Percentiles rank a stretch among this genome's conserved stretches.
These are phyloP conservation scores for Kokia cookei DNA, from an alignment of 441 rosid species.

Conservation along the genomic window DNA sequence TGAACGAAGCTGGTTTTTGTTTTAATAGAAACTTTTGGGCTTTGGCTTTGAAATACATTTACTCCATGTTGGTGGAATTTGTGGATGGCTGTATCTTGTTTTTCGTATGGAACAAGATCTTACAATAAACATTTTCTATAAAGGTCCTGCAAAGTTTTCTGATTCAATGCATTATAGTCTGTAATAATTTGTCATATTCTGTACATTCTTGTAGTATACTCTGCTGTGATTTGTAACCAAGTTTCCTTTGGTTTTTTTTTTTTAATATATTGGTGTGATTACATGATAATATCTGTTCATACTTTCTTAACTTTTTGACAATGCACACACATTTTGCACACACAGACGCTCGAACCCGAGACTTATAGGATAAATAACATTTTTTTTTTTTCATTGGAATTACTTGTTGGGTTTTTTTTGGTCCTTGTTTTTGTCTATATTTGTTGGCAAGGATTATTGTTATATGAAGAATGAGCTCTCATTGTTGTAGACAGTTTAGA, in stretches of 20 bases:
- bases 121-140: not conserved
- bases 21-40: not conserved
- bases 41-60: not conserved
- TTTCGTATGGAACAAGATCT: not conserved
- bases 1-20: not conserved
- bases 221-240: not conserved
- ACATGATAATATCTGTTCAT: too few species aligned
- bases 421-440: not conserved
- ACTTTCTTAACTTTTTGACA: too few species aligned
- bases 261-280: too few species aligned
- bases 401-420: too few species aligned
- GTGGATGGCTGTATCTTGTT: not conserved
- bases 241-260: not conserved
- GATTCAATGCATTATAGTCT: not conserved
- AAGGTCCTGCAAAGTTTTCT: not conserved
- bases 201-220: not conserved
- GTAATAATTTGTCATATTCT: not conserved
- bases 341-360: too few species aligned
- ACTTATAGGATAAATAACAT: too few species aligned
- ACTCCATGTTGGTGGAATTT: not conserved
- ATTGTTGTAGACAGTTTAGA: not conserved
- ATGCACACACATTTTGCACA: too few species aligned
- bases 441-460: not conserved
- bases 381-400: too few species aligned
- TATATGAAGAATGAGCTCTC: not conserved